phyloP scores from a whole-genome alignment of 345 rosid genomes.

The Pugionium dolabratum region DNA sequence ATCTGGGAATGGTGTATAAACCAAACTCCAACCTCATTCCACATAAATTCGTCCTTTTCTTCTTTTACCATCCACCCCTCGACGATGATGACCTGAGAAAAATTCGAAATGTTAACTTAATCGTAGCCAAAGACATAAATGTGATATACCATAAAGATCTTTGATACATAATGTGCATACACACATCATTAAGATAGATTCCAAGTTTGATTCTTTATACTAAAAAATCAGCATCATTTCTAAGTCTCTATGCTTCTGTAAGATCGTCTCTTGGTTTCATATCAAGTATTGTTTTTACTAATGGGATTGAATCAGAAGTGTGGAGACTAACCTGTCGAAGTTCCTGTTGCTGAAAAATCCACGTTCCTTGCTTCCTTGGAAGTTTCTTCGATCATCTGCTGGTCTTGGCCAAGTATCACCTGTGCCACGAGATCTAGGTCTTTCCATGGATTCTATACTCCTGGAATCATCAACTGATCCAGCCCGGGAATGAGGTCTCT shows the following conservation, averaged over 20 bases:
- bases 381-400: slow-evolving; percentile 69
- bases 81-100: slow-evolving; percentile 31
- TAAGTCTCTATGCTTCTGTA: slow-evolving; percentile 3
- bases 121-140: slow-evolving; percentile 1
- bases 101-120: slow-evolving; percentile 13
- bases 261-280: slow-evolving; percentile 17
- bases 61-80: slow-evolving; percentile 33
- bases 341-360: slow-evolving; percentile 74
- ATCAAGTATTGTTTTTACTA: slow-evolving; percentile 2
- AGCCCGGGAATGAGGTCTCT: too few species aligned
- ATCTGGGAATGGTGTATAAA: slow-evolving; percentile 29
- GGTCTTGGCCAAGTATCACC: slow-evolving; percentile 68
- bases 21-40: slow-evolving; percentile 34
- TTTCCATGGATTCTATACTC: slow-evolving; percentile 60
- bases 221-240: not conserved
- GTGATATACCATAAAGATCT: not conserved
- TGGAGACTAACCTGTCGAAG: slow-evolving; percentile 58
- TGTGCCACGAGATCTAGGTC: slow-evolving; percentile 81
- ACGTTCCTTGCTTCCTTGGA: slow-evolving; percentile 78
- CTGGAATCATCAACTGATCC: slow-evolving; percentile 47
- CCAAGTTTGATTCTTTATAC: slow-evolving; percentile 14
- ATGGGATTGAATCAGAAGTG: slow-evolving; percentile 12
- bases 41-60: slow-evolving; percentile 8
- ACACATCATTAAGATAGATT: not conserved
- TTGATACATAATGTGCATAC: too few species aligned